Evolutionary conservation across 768 basidiomycete species (phyloP).

Genomic region (Scleroderma bovista): DNA sequence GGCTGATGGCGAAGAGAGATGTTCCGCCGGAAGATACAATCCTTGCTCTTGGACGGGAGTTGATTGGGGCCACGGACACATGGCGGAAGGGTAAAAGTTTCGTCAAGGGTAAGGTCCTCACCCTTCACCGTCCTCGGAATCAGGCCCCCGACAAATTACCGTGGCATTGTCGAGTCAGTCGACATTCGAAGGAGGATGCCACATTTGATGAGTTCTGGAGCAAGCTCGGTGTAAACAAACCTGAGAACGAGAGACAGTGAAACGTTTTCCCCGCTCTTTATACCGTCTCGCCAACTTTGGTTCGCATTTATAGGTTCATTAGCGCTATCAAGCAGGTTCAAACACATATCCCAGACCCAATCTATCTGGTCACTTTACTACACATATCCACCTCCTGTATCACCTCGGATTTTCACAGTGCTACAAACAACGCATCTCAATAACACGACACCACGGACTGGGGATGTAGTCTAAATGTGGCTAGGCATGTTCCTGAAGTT

Average conservation of each 20-base stretch:
- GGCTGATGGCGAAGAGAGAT: constrained; percentile 31
- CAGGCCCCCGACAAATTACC: constrained; percentile 45
- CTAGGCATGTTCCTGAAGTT: neutral
- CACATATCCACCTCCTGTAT: constrained; percentile 63
- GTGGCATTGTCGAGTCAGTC: constrained; percentile 67
- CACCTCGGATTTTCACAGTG: constrained; percentile 72
- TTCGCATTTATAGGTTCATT: constrained; percentile 47
- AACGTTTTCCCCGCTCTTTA: constrained; percentile 10
- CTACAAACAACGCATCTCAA: constrained; percentile 56
- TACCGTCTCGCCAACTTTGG: constrained; percentile 2
- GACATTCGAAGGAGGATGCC: constrained; percentile 58
- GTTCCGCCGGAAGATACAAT: constrained; percentile 57
- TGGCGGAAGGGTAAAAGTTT: constrained; percentile 71
- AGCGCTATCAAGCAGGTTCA: constrained; percentile 57
- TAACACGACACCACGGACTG: constrained; percentile 46
- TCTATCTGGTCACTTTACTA: constrained; percentile 71
- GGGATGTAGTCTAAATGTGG: constrained; percentile 37
- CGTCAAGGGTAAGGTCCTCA: constrained; percentile 49
- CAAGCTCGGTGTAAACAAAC: constrained; percentile 60
- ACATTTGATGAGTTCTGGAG: constrained; percentile 74
- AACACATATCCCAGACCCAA: constrained; percentile 57
- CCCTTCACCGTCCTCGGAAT: constrained; percentile 42
- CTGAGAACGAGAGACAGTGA: constrained; percentile 64
- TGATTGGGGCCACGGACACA: constrained; percentile 49
- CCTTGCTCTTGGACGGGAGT: constrained; percentile 44